Evolutionary conservation across 192 early-diverging fungal genomes (phyloP), one percentile per base, ranked within the genome.

Genomic region (Gigaspora rosea): DNA sequence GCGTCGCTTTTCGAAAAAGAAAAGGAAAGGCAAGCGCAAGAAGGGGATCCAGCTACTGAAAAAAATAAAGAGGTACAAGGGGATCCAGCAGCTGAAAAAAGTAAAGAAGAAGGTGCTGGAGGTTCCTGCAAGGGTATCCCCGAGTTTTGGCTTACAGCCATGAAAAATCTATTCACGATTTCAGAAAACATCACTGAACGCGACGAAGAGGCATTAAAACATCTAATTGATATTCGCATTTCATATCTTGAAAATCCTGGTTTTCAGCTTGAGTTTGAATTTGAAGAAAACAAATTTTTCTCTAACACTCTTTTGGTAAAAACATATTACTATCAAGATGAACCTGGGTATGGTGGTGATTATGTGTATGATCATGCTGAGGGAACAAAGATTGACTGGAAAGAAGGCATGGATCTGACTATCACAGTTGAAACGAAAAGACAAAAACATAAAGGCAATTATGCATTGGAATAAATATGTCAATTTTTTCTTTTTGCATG

Each of bases 361-460:
- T 91, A 96, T 67, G 88, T 97, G 67, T 97, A 95, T 82, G 95
- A 95, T 83, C 91, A 91, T 82, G 96, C 96, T 35, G 91, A 95
- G 83, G 98, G 96, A 46, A 92, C 92, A 51, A 85, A 91, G 70
- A 95, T 99, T 79, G 80, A 94, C 62, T 99, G 98, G 98, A 98
- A 98, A 86, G 94, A 96, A 75, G 96, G 92, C 81, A 94, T 97
- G 88, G 92, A 98, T 84, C 89, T 99, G 58, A 93, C 92, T 75
- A 91, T 97, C 67, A 95, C 89, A 15, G 86, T 97, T 71, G 96
- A 99, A 87, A 93, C 95, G 84, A 97, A 96, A 90, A 98, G 96
- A 86, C 98, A 99, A 89, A 95, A 97, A 70, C 95, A 97, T 88
- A 98, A 97, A 90, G 92, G 88, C 89, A 66, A 56, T 32, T 66